Evolutionary conservation across 495 filamentous ascomycete genomes (phyloP).

Genomic region (Daldinia bambusicola): DNA sequence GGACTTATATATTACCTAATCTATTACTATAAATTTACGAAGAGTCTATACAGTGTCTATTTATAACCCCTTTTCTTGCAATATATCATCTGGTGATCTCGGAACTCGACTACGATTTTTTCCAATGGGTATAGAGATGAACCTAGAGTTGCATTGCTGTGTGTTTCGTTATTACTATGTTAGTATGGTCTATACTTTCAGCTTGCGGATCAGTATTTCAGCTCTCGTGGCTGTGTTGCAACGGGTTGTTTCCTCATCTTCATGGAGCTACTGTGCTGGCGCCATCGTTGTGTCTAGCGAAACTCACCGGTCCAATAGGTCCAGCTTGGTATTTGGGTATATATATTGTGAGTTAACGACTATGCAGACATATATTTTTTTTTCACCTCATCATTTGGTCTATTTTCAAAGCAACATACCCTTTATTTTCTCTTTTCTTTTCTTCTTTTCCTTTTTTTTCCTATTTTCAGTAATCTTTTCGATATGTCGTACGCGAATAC

Average conservation of each 20-base stretch:
- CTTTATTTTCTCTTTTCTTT: slow-evolving; percentile 6
- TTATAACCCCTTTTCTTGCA: neutral
- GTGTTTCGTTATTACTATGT: neutral
- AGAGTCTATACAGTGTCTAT: too few relatives aligned
- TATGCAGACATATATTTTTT: neutral
- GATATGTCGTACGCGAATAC: slow-evolving; percentile 17
- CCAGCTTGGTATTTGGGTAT: neutral
- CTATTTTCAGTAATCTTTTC: neutral
- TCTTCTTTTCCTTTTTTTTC: slow-evolving; percentile 10
- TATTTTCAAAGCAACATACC: neutral
- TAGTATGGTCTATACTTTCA: slow-evolving; percentile 9
- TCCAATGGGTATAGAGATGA: neutral
- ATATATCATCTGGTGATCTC: neutral
- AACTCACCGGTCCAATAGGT: too few relatives aligned
- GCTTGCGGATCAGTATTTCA: slow-evolving; percentile 20
- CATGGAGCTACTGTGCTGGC: neutral
- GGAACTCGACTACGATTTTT: neutral
- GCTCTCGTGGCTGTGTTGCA: neutral
- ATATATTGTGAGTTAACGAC: slow-evolving; percentile 3
- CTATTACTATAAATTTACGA: too few relatives aligned
- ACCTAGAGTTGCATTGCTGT: neutral
- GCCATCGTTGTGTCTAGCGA: slow-evolving; percentile 2
- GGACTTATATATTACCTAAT: neutral
- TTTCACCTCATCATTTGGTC: slow-evolving; percentile 22
- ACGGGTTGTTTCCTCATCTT: neutral